Percentiles rank a stretch among this genome's conserved stretches.
Evolutionary conservation across 495 filamentous ascomycete species (phyloP).

Genomic region (Pseudotulostoma volvatum): DNA sequence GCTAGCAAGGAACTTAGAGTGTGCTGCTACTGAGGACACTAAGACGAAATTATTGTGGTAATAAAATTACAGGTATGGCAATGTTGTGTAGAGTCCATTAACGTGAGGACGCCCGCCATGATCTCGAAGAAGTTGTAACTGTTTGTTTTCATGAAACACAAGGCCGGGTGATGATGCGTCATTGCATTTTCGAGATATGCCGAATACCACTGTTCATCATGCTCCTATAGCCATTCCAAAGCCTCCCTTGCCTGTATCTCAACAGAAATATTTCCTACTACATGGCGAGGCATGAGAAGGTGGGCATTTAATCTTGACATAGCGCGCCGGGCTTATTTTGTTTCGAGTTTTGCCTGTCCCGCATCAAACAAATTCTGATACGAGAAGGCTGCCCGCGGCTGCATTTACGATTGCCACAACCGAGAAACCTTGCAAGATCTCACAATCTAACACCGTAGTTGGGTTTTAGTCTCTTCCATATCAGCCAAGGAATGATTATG

Average conservation of each 20-base stretch:
- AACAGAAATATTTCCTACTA: neutral
- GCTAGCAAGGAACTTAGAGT: no score
- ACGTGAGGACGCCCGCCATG: neutral
- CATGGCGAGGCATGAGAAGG: neutral
- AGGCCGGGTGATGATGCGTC: no score
- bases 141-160: neutral
- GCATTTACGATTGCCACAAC: neutral
- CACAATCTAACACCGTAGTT: neutral
- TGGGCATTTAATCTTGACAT: neutral
- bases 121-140: neutral
- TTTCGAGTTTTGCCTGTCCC: neutral
- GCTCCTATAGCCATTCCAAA: neutral
- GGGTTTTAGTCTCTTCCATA: neutral
- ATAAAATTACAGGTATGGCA: no score
- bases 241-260: neutral
- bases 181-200: neutral
- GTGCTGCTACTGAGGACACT: no score
- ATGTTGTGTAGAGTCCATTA: neutral
- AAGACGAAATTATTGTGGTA: no score
- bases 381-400: neutral
- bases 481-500: neutral
- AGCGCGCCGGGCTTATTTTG: neutral
- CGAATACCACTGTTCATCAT: neutral
- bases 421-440: neutral
- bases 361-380: neutral